phyloP scores from a whole-genome alignment of 2,329 filamentous ascomycete genomes.

The Coleophoma crateriformis region DNA sequence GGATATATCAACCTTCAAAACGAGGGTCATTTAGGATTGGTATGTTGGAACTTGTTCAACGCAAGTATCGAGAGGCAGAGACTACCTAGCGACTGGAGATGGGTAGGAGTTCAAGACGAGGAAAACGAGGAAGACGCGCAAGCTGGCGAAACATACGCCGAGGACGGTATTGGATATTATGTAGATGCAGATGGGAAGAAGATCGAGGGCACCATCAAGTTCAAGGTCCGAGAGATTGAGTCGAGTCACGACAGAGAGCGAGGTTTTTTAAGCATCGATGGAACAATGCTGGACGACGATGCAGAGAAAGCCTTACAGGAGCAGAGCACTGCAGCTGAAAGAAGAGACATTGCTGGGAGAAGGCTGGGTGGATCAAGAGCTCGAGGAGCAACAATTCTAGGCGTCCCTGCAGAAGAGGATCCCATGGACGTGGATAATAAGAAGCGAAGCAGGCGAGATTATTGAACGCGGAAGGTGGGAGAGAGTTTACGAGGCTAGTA shows the following conservation, averaged over 20 bases:
- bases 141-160: constrained; percentile 35
- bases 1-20: constrained; percentile 82
- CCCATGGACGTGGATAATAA: constrained; percentile 8
- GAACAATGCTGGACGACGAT: constrained; percentile 70
- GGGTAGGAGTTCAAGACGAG: constrained; percentile 49
- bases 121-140: constrained; percentile 28
- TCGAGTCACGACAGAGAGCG: constrained; percentile 68
- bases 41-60: constrained; percentile 90
- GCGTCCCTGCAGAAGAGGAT: constrained; percentile 18
- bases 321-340: constrained; percentile 29
- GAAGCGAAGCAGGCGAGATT: constrained; percentile 13
- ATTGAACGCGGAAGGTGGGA: constrained; percentile 6
- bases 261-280: constrained; percentile 80
- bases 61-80: constrained; percentile 75
- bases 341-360: constrained; percentile 35
- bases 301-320: constrained; percentile 57
- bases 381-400: constrained; percentile 24
- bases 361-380: constrained; percentile 21
- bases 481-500: neutral
- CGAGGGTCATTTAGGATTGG: constrained; percentile 81
- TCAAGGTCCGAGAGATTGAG: constrained; percentile 82
- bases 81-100: constrained; percentile 75
- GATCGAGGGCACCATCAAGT: constrained; percentile 65
- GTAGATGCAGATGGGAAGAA: constrained; percentile 63
- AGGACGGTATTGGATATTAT: constrained; percentile 66